phyloP scores from a whole-genome alignment of 192 early-diverging fungal genomes.

The Phlyctochytrium arcticum region DNA sequence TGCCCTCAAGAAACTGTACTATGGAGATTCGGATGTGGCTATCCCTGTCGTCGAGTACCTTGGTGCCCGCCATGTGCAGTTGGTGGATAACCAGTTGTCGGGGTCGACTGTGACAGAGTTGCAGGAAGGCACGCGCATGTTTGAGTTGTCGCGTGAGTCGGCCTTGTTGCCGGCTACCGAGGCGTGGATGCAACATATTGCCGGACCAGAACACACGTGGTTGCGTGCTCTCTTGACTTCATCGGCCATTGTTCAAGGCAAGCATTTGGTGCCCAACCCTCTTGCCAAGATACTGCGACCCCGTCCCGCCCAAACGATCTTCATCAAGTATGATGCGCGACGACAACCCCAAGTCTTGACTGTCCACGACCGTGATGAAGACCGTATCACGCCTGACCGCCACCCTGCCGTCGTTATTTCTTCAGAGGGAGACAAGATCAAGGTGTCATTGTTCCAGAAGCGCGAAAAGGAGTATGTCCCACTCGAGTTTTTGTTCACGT shows the following conservation, averaged over 20 bases:
- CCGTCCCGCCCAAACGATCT: slow-evolving; percentile 40
- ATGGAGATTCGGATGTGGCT: slow-evolving; percentile 51
- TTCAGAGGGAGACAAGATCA: slow-evolving; percentile 37
- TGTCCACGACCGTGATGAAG: slow-evolving; percentile 35
- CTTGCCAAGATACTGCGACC: slow-evolving; percentile 38
- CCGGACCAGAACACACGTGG: slow-evolving; percentile 74
- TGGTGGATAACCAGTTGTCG: too few species aligned
- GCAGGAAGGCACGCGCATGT: slow-evolving; percentile 42
- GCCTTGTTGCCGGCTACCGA: slow-evolving; percentile 49
- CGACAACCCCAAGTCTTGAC: slow-evolving; percentile 38
- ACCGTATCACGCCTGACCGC: slow-evolving; percentile 34
- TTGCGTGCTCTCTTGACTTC: slow-evolving; percentile 77
- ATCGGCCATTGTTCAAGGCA: slow-evolving; percentile 73
- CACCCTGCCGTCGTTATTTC: slow-evolving; percentile 43
- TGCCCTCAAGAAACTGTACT: slow-evolving; percentile 66
- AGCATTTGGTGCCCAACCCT: slow-evolving; percentile 43
- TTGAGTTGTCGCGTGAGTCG: slow-evolving; percentile 53
- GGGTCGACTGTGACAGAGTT: slow-evolving; percentile 41
- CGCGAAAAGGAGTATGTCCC: slow-evolving; percentile 61
- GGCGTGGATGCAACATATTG: slow-evolving; percentile 70
- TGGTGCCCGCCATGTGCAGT: slow-evolving; percentile 38
- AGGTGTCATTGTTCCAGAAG: slow-evolving; percentile 65
- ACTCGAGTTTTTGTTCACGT: slow-evolving; percentile 76
- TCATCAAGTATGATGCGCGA: slow-evolving; percentile 40
- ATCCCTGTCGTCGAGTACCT: slow-evolving; percentile 83